A percentile compares a stretch with the other conserved stretches of the same genome.
Conservation (phyloP, 768 basidiomycete genomes). For the Termitomyces sp. region DNA sequence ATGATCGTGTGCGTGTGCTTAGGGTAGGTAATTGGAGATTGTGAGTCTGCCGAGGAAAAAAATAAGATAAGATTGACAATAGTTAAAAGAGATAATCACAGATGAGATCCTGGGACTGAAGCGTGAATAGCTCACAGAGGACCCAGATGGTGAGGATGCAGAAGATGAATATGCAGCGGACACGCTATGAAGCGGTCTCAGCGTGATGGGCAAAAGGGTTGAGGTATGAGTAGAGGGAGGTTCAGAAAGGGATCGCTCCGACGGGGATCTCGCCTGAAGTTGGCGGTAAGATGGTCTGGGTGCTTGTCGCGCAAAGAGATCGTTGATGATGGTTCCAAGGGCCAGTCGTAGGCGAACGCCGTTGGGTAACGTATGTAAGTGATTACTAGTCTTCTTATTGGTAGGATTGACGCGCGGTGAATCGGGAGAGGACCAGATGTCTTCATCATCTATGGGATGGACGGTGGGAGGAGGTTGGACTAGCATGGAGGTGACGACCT, state of each 20-base stretch:
- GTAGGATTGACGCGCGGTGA: conserved; percentile 42
- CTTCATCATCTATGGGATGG: conserved; percentile 54
- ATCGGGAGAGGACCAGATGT: conserved; percentile 46
- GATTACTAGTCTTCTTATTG: conserved; percentile 19
- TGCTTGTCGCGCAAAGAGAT: conserved; percentile 72
- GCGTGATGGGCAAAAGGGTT: conserved; percentile 20
- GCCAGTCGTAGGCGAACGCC: conserved; percentile 77
- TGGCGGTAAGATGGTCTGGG: conserved; percentile 47
- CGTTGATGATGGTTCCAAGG: conserved; percentile 75
- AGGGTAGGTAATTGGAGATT: conserved; percentile 20
- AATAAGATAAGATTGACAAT: conserved; percentile 1
- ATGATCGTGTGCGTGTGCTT: conserved; percentile 37
- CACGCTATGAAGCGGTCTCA: conserved; percentile 17
- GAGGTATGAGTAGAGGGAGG: conserved; percentile 18
- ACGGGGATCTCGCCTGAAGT: conserved; percentile 20
- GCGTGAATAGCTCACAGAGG: conserved; percentile 15
- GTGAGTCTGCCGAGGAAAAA: conserved; percentile 5
- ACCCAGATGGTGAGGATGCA: conserved; percentile 18
- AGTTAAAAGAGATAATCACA: conserved; percentile 8
- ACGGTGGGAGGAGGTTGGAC: conserved; percentile 74
- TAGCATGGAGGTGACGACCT: conserved; percentile 78
- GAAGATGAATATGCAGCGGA: conserved; percentile 14
- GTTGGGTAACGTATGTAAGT: conserved; percentile 70
- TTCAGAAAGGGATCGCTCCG: conserved; percentile 20
- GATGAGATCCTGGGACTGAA: conserved; percentile 5